These are phyloP conservation scores for Candida easanensis DNA, from an alignment of 805 yeast genomes.

Conservation along the genomic window DNA sequence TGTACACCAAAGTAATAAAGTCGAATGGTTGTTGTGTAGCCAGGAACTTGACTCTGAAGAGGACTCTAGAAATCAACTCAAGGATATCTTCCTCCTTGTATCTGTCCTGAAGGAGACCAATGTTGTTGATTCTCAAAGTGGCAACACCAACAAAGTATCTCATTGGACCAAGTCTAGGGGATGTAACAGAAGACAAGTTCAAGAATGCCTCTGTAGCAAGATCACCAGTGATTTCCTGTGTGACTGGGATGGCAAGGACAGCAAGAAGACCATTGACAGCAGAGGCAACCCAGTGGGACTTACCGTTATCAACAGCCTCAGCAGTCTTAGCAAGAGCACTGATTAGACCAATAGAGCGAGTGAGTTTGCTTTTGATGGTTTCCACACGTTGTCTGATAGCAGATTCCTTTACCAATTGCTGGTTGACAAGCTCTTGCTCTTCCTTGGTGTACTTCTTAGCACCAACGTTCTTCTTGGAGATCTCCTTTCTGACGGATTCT, in stretches of 20 bases:
- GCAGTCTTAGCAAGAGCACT: constrained; percentile 50
- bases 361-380: constrained; percentile 33
- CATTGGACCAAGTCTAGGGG: constrained; percentile 48
- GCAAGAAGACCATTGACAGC: constrained; percentile 51
- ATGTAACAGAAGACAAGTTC: constrained; percentile 48
- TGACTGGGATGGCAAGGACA: constrained; percentile 37
- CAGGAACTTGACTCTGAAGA: constrained; percentile 72
- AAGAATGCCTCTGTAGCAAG: constrained; percentile 50
- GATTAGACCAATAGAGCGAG: constrained; percentile 53
- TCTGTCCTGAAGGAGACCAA: constrained; percentile 42
- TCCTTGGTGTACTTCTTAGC: constrained; percentile 68
- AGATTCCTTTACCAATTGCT: constrained; percentile 63
- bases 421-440: constrained; percentile 61
- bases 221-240: constrained; percentile 39
- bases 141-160: constrained; percentile 65
- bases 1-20: constrained; percentile 62
- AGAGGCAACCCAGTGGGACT: constrained; percentile 66
- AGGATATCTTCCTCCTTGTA: constrained; percentile 49
- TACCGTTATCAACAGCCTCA: constrained; percentile 58
- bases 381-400: constrained; percentile 49
- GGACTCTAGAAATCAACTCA: constrained; percentile 57
- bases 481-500: constrained; percentile 70
- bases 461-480: constrained; percentile 52
- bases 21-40: constrained; percentile 74
- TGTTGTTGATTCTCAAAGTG: constrained; percentile 54